Evolutionary conservation across 441 rosid genomes (phyloP).

Genomic region (Mallotus japonicus): DNA sequence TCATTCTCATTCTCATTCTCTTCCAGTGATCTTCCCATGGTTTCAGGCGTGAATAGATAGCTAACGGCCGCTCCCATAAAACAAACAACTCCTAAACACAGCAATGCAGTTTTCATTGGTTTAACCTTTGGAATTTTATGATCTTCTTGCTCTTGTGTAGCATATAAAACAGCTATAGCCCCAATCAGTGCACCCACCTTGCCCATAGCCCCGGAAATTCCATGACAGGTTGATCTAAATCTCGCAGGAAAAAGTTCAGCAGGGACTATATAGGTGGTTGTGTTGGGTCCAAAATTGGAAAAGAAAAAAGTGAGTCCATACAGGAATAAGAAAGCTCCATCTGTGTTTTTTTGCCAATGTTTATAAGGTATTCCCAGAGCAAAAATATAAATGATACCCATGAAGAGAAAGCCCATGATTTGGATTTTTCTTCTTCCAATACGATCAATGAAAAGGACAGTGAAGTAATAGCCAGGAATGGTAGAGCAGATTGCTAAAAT

Average conservation of each 20-base stretch:
- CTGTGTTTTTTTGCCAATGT: conserved; percentile 31
- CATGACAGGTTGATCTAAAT: conserved; percentile 77
- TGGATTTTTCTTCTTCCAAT: conserved; percentile 64
- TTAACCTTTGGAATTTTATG: conserved; percentile 15
- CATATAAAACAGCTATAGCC: conserved; percentile 51
- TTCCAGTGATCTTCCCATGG: conserved; percentile 71
- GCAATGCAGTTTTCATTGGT: conserved; percentile 39
- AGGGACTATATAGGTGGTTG: conserved; percentile 75
- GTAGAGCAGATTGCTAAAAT: conserved; percentile 50
- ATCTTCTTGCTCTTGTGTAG: conserved; percentile 19
- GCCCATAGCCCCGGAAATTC: conserved; percentile 67
- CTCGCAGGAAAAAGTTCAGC: conserved; percentile 82
- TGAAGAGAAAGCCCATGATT: conserved; percentile 51
- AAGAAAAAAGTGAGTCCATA: conserved; percentile 61
- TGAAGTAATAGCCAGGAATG: conserved; percentile 69
- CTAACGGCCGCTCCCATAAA: conserved; percentile 48
- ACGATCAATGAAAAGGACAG: conserved; percentile 55
- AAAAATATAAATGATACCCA: conserved; percentile 50
- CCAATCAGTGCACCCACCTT: conserved; percentile 73
- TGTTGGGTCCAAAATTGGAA: conserved; percentile 75
- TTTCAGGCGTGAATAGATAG: conserved; percentile 53
- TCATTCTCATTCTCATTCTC: conserved; percentile 52
- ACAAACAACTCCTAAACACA: conserved; percentile 51
- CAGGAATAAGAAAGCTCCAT: conserved; percentile 40
- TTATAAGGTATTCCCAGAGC: conserved; percentile 48